Evolutionary conservation across 129 eudicot species (phyloP).

Genomic region (Cynara cardunculus): DNA sequence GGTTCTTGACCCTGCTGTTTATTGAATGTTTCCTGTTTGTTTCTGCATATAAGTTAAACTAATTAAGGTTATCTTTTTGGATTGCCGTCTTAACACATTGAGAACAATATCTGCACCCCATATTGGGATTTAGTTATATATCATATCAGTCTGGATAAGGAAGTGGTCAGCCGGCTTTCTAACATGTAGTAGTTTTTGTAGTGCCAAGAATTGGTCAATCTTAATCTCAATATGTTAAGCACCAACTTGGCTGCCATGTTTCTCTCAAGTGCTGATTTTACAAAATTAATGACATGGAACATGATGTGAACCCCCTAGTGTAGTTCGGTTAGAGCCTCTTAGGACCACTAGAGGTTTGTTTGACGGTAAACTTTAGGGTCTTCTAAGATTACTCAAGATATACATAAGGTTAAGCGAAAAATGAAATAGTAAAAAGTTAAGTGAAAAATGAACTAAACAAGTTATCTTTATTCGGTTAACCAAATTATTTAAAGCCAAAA

Average conservation of each 20-base stretch:
- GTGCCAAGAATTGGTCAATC: conserved; percentile 2
- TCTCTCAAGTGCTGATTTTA: background rate
- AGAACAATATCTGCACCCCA: background rate
- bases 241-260: background rate
- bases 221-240: background rate
- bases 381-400: too few relatives aligned
- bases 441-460: too few relatives aligned
- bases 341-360: too few relatives aligned
- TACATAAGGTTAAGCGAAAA: too few relatives aligned
- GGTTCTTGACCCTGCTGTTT: background rate
- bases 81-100: background rate
- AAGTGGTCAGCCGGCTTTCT: background rate
- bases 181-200: background rate
- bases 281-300: background rate
- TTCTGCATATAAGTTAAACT: background rate
- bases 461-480: too few relatives aligned
- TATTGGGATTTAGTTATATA: background rate
- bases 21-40: background rate
- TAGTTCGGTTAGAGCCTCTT: background rate
- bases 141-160: background rate
- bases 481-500: too few relatives aligned
- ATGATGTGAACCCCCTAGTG: background rate
- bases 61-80: background rate
- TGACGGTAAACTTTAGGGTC: too few relatives aligned
- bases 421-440: too few relatives aligned